These are phyloP conservation scores for Bidens hawaiensis DNA, from an alignment of 140 eudicot genomes.

Conservation along the genomic window DNA sequence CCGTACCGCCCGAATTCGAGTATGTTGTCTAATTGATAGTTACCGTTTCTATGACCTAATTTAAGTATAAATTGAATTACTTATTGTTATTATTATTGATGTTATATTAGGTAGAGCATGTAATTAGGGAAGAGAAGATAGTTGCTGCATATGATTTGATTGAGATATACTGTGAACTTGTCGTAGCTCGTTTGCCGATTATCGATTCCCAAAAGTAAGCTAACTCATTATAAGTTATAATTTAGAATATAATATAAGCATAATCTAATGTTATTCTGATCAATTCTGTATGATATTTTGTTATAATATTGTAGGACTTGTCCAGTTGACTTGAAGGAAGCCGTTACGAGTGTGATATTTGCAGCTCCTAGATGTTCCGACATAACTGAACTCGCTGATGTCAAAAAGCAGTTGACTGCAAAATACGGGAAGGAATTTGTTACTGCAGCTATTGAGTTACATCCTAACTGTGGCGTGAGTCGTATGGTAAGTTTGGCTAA, in stretches of 20 bases:
- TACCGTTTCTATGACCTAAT: too few relatives aligned
- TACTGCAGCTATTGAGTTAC: constrained; percentile 71
- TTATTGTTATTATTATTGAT: background rate
- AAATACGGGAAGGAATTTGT: constrained; percentile 90
- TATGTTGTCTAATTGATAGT: constrained; percentile 15
- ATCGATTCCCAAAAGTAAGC: constrained; percentile 89
- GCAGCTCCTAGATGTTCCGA: constrained; percentile 97
- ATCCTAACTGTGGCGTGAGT: constrained; percentile 87
- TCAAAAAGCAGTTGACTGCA: constrained; percentile 60
- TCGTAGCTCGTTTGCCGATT: constrained; percentile 83
- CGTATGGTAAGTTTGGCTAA: constrained; percentile 58
- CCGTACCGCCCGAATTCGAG: constrained; percentile 82
- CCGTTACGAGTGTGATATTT: constrained; percentile 76
- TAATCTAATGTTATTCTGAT: background rate
- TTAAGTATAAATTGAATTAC: background rate
- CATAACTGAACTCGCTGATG: constrained; percentile 74
- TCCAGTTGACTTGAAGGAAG: constrained; percentile 91
- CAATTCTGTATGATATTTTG: background rate
- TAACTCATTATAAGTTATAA: background rate
- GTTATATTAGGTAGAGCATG: constrained; percentile 80
- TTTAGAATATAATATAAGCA: background rate
- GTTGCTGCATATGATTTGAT: constrained; percentile 85
- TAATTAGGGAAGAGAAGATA: constrained; percentile 91
- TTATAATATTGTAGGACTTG: constrained; percentile 48
- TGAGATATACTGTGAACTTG: constrained; percentile 87